Conservation (phyloP, 1,139 yeast genomes). For the Yamadazyma membranifaciens region DNA sequence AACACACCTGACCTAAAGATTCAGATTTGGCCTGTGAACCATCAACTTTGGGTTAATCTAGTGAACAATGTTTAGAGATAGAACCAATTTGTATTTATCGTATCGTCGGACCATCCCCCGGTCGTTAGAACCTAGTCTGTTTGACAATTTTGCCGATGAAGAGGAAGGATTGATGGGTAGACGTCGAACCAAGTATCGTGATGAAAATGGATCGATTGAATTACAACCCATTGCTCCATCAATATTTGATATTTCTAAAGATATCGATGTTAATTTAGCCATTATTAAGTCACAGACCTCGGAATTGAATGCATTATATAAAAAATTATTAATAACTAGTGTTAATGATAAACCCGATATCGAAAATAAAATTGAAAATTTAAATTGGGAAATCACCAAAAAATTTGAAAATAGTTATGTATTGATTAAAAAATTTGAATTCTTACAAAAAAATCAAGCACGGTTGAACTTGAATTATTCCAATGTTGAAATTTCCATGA, state of each 20-base stretch:
- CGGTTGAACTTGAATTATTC: conserved; percentile 35
- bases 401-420: conserved; percentile 75
- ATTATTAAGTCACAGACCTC: conserved; percentile 50
- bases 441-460: conserved; percentile 40
- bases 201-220: conserved; percentile 31
- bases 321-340: conserved; percentile 81
- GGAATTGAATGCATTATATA: conserved; percentile 66
- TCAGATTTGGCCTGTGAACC: too few relatives aligned
- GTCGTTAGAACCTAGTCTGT: conserved; percentile 16
- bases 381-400: conserved; percentile 72
- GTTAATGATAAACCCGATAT: conserved; percentile 72
- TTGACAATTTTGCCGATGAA: conserved; percentile 48
- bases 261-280: conserved; percentile 61
- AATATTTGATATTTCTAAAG: conserved; percentile 70
- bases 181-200: conserved; percentile 15
- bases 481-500: conserved; percentile 58
- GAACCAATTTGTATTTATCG: conserved; percentile 69
- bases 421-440: conserved; percentile 66
- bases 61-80: conserved; percentile 66
- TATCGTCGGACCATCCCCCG: conserved; percentile 74
- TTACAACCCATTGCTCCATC: conserved; percentile 68
- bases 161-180: conserved; percentile 52
- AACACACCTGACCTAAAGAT: too few relatives aligned
- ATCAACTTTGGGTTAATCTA: too few relatives aligned
- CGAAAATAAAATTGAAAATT: conserved; percentile 67